These are phyloP conservation scores for Jamesozyma jinghongensis DNA, from an alignment of 805 yeast species.

Conservation along the genomic window DNA sequence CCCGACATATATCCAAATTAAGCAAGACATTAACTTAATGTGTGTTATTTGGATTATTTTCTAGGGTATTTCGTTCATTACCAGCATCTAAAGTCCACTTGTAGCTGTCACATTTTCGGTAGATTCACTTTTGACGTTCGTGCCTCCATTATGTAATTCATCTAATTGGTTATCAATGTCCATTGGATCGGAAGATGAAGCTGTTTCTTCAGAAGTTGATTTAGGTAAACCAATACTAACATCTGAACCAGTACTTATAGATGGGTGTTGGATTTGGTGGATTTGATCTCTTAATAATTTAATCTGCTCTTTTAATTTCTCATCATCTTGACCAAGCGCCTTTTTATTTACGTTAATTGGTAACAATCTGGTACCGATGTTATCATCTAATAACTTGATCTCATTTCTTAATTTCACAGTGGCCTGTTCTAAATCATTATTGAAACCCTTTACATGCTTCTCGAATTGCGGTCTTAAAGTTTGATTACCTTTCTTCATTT, in stretches of 20 bases:
- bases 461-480: conserved; percentile 24
- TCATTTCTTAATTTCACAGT: conserved; percentile 19
- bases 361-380: conserved; percentile 23
- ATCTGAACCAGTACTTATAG: no score
- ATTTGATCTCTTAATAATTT: conserved; percentile 10
- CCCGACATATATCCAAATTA: no score
- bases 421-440: conserved; percentile 18
- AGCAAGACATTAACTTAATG: no score
- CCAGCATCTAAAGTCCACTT: no score
- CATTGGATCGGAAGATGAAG: not conserved
- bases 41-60: no score
- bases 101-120: no score
- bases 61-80: no score
- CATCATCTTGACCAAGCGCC: conserved; percentile 28
- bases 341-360: conserved; percentile 28
- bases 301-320: conserved; percentile 24
- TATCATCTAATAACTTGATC: conserved; percentile 24
- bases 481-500: conserved; percentile 25
- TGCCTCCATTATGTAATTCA: no score
- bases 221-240: not conserved
- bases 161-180: no score
- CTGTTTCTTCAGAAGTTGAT: no score
- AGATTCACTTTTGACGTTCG: no score
- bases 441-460: conserved; percentile 21
- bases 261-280: not conserved